Conservation (phyloP, 2,329 filamentous ascomycete species). For the Trichocomaceae sp. region DNA sequence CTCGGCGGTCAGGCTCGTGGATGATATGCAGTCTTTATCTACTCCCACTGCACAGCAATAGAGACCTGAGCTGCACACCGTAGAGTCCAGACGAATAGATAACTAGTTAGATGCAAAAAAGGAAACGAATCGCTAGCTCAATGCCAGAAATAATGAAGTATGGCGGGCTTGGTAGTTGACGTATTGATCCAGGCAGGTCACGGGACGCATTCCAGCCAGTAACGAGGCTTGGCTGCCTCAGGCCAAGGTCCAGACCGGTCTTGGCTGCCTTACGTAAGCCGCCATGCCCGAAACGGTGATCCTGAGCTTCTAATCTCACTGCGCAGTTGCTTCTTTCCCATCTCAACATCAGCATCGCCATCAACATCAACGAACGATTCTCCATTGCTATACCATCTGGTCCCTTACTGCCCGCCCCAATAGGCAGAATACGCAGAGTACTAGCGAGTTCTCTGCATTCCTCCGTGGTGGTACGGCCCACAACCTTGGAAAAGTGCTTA, state of each 20-base stretch:
- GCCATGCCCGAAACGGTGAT: conserved; percentile 10
- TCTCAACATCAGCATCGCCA: not conserved
- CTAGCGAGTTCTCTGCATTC: not conserved
- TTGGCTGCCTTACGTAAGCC: conserved; percentile 7
- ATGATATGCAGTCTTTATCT: not conserved
- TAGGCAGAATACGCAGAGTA: too few relatives aligned
- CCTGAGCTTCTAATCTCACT: not conserved
- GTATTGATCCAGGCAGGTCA: conserved; percentile 8
- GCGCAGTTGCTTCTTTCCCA: not conserved
- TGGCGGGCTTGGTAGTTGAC: conserved; percentile 3
- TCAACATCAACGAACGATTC: not conserved
- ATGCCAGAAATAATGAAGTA: not conserved
- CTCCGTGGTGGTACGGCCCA: conserved; percentile 4
- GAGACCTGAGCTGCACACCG: too few relatives aligned
- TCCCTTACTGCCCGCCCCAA: not conserved
- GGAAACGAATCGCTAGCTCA: too few relatives aligned
- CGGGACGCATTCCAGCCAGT: conserved; percentile 9
- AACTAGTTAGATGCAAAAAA: too few relatives aligned
- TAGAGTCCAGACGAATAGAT: too few relatives aligned
- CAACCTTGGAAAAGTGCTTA: conserved; percentile 10
- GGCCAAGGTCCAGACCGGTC: conserved; percentile 6
- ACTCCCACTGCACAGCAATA: too few relatives aligned
- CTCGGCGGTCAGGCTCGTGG: conserved; percentile 8
- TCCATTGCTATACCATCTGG: not conserved
- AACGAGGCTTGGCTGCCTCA: not conserved